Base-by-base conservation (phyloP, 805 yeast genomes). In the Lipomyces japonicus region DNA sequence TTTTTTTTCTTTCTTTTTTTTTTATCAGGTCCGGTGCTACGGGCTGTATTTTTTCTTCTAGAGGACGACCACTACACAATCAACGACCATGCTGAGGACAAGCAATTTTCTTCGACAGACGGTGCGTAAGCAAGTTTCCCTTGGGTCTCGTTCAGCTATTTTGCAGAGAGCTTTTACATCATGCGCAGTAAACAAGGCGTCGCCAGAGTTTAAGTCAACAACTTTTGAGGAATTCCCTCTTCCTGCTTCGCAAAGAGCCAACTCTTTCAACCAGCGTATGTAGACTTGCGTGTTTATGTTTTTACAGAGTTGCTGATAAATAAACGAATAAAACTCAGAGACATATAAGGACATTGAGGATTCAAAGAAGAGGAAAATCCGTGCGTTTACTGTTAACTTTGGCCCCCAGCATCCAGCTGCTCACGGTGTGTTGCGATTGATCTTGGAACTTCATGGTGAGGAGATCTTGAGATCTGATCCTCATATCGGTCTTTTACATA, bases 331-430 rank as follows among this genome's bases (percentile, higher is more conserved):
- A 42, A 9, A n/a, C 24, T 24, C 26, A 50, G 57, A 54, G 36
- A 46, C 47, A 4, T 28, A 19, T 22, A 26, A 21, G 7, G 57
- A 54, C 23, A 42, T 54, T 22, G 32, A 40, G 32, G 68, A 68
- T 34, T 31, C 22, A 5, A 41, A 55, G 31, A 49, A 49, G 22
- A 61, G 63, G 51, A 70, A 85, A 67, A 81, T 86, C 65, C 81
- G 95, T 68, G 95, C 86, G 66, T 87, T 86, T 74, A 86, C 95
- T 43, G 81, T 87, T 66, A 87, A 87, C 71, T 86, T 86, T 66
- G 95, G 95, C 32, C 95, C 95, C 42, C 95, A 86, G 72, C 95
- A 86, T 73, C 95, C 95, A 22, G 95, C 95, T 55, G 95, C 95
- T 25, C 95, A 86, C 73, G 95, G 95, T 60, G 95, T 86, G 70